phyloP scores from a whole-genome alignment of 1,284 basidiomycete genomes.

The Sphagnurus paluster region DNA sequence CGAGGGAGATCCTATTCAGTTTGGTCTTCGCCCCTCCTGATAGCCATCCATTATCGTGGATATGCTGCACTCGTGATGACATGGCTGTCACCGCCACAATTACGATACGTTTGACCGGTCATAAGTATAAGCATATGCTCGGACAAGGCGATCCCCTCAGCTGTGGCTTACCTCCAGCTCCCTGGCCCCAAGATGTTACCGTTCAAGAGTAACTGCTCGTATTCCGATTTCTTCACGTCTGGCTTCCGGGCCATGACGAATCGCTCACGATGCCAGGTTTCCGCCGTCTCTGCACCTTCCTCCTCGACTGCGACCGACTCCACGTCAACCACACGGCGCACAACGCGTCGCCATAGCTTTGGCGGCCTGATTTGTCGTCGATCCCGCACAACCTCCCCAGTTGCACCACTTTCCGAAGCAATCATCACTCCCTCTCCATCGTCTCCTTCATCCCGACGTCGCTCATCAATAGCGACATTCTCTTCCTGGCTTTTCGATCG shows the following conservation, averaged over 20 bases:
- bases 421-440: conserved; percentile 12
- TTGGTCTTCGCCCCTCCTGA: conserved; percentile 9
- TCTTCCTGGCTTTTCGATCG: conserved; percentile 32
- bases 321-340: conserved; percentile 11
- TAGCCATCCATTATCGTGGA: conserved; percentile 5
- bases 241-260: conserved; percentile 36
- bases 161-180: no score
- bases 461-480: conserved; percentile 31
- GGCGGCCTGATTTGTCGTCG: conserved; percentile 21
- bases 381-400: conserved; percentile 28
- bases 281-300: conserved; percentile 11
- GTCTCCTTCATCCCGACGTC: conserved; percentile 12
- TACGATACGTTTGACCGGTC: conserved; percentile 8
- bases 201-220: conserved; percentile 27
- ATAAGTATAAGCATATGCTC: conserved; percentile 8
- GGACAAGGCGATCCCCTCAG: background rate
- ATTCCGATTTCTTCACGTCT: conserved; percentile 45
- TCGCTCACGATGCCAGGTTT: conserved; percentile 11
- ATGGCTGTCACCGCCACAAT: conserved; percentile 13
- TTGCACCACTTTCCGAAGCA: conserved; percentile 19
- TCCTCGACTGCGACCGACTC: conserved; percentile 7
- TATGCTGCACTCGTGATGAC: conserved; percentile 11
- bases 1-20: background rate
- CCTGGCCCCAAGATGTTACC: conserved; percentile 14
- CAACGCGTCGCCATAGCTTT: conserved; percentile 18